A percentile compares a stretch with the other conserved stretches of the same genome.
Conservation (phyloP, 2,329 filamentous ascomycete genomes). For the Ophiostoma fasciatum region DNA sequence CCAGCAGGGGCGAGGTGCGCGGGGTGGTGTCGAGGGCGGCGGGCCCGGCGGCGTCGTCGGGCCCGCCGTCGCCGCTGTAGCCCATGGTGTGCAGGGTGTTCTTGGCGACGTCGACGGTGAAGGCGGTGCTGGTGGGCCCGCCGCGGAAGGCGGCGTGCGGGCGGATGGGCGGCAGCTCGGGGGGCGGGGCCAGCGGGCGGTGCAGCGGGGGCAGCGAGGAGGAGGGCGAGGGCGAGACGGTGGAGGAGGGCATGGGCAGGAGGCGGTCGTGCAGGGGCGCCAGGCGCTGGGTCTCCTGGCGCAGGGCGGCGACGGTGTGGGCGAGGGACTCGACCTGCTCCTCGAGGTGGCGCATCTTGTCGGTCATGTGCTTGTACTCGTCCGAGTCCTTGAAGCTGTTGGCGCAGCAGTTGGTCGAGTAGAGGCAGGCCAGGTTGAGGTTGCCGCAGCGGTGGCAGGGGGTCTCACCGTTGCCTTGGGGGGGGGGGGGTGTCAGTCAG, state of each 20-base stretch:
- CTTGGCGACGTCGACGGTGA: constrained; percentile 75
- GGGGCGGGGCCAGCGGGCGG: too few species aligned
- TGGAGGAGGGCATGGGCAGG: constrained; percentile 22
- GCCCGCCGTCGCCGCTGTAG: constrained; percentile 50
- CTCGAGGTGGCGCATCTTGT: constrained; percentile 60
- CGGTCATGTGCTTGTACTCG: constrained; percentile 71
- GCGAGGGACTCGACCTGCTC: constrained; percentile 72
- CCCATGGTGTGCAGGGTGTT: constrained; percentile 82
- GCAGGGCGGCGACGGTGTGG: constrained; percentile 54
- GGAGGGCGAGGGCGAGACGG: constrained; percentile 26
- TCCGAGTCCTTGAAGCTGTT: constrained; percentile 36
- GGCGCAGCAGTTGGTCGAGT: constrained; percentile 17
- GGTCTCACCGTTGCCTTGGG: constrained; percentile 42
- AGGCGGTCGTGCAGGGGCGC: constrained; percentile 28
- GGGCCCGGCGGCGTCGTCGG: constrained; percentile 43
- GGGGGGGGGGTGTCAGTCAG: constrained; percentile 4
- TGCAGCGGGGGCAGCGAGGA: constrained; percentile 27
- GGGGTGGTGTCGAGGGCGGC: constrained; percentile 19
- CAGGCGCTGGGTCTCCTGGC: constrained; percentile 34
- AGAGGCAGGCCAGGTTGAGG: constrained; percentile 35
- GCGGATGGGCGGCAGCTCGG: constrained; percentile 33
- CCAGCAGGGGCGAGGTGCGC: constrained; percentile 19
- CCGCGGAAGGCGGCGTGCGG: constrained; percentile 57
- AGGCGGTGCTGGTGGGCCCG: constrained; percentile 63
- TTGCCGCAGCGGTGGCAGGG: constrained; percentile 55